Evolutionary conservation across 306 rosid species (phyloP), one percentile per base, ranked within the genome.

Genomic region (Mucuna pruriens): DNA sequence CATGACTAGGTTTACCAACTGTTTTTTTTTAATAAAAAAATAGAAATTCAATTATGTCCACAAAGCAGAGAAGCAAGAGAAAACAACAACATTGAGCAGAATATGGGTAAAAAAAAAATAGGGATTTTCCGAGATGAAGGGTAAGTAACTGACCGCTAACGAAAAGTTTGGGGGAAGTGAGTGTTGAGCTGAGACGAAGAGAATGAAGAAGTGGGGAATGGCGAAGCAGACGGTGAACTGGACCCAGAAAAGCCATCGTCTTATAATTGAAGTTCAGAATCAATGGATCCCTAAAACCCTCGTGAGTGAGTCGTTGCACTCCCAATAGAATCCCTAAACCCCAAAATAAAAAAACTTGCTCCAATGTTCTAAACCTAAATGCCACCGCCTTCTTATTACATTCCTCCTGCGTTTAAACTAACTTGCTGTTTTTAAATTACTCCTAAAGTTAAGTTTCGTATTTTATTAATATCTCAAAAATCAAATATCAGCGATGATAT

Each of bases 121-220:
- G 4, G 1, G 2, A 1, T 5, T 34, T 33, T 2, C 0, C 20
- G 8, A 44, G 3, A 65, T 25, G 2, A 67, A 38, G 52, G 23
- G 2, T 57, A 66, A 38, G 69, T 5, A 25, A 20, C 77, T 85
- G 26, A 94, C 97, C 95, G 76, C 95, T 91, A 80, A 94, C 73
- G 85, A 94, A 94, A 38, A 91, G 95, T 84, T 87, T 94, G 0
- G 95, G 94, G 20, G 91, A 82, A 20, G 94, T 94, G 85, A 94
- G 98, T 80, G 98, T 91, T 62, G 98, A 88, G 29, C 71, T 73
- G 85, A 85, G 85, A 81, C 97, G 92, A 87, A 82, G 86, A 0
- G 90, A 86, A 48, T 54, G 89, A 68, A 89, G 72, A 78, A 80
- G 25, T 42, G 92, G 77, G 70, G 74, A 36, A 1, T 79, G 88